Evolutionary conservation across 352 stramenopile species (phyloP).

Genomic region (Pythium utonaiense): DNA sequence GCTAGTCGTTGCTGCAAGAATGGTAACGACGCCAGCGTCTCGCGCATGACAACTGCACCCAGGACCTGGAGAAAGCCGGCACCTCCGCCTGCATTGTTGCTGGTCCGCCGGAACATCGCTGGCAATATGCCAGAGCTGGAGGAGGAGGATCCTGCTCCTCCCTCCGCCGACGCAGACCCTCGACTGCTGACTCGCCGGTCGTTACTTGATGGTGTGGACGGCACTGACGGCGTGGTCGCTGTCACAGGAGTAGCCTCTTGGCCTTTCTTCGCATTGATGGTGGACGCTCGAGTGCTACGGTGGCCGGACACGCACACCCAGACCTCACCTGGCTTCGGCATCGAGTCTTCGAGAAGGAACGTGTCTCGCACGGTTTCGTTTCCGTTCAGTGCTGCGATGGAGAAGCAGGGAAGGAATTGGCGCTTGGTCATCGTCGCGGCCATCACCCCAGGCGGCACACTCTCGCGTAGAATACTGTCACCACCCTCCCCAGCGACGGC

Average conservation of each 20-base stretch:
- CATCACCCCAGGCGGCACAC: slow-evolving; percentile 14
- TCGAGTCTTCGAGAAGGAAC: slow-evolving; percentile 69
- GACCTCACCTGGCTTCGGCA: slow-evolving; percentile 73
- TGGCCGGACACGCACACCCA: slow-evolving; percentile 68
- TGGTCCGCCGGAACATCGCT: slow-evolving; percentile 18
- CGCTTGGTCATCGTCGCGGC: slow-evolving; percentile 16
- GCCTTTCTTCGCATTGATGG: slow-evolving; percentile 28
- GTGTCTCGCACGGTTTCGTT: slow-evolving; percentile 37
- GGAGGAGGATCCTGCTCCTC: background rate
- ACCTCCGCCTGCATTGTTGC: slow-evolving; percentile 28
- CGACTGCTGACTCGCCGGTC: background rate
- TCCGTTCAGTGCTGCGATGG: slow-evolving; percentile 43
- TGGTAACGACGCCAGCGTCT: slow-evolving; percentile 30
- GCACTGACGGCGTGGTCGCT: background rate
- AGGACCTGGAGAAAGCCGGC: slow-evolving; percentile 10
- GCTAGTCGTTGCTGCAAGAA: slow-evolving; percentile 48
- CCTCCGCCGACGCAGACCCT: background rate
- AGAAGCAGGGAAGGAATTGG: slow-evolving; percentile 56
- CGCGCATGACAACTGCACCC: slow-evolving; percentile 19
- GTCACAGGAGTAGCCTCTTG: slow-evolving; percentile 16
- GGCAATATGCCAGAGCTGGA: background rate
- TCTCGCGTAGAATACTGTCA: slow-evolving; percentile 9
- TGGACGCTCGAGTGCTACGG: slow-evolving; percentile 30
- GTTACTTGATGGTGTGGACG: background rate
- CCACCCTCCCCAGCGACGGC: background rate